Base-by-base conservation (phyloP, 768 basidiomycete species). In the Tephrocybe sp. region DNA sequence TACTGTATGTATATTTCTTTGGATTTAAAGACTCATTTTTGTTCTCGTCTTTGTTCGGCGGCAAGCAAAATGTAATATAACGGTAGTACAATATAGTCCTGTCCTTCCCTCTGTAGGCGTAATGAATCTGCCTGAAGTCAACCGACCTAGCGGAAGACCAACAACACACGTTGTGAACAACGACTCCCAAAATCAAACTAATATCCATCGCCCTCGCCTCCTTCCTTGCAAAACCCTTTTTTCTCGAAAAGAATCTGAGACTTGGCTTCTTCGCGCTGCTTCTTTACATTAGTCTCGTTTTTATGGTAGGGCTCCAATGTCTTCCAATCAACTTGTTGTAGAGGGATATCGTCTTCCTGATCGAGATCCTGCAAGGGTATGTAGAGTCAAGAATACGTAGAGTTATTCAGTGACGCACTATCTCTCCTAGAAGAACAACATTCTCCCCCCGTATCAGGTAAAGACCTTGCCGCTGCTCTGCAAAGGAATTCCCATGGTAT, bases 381-480 rank as follows among this genome's bases (percentile, higher is more conserved):
- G 39, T 39, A 30, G 45, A 31, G 32, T 12, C 13, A 26, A 45
- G 26, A 10, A 32, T 4, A 31, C 8, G 17, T 9, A 14, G 31
- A 26, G 26, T 9, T 30, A 31, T 34, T 11, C 12, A 11, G 40
- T 30, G 45, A 56, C 92, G 66, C 61, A 96, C 97, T 55, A 99
- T 90, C 78, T 99, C 97, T 33, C 97, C 97, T 17, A 98, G 73
- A 53, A 98, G 72, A 31, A 98, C 97, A 13, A 99, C 97, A 66
- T 99, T 99, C 76, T 99, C 97, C 43, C 97, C 97, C 48, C 97
- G 84, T 59, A 99, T 94, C 57, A 98, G 80, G 70, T 92, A 94
- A 23, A 99, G 79, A 3, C 95, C 96, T 54, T 85, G 81, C 74
- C 85, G 88, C 59, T 79, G 83, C 64, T 98, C 93, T 12, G 92